Base-by-base conservation (phyloP, 2,329 filamentous ascomycete genomes). In the Alternaria triticimaculans region DNA sequence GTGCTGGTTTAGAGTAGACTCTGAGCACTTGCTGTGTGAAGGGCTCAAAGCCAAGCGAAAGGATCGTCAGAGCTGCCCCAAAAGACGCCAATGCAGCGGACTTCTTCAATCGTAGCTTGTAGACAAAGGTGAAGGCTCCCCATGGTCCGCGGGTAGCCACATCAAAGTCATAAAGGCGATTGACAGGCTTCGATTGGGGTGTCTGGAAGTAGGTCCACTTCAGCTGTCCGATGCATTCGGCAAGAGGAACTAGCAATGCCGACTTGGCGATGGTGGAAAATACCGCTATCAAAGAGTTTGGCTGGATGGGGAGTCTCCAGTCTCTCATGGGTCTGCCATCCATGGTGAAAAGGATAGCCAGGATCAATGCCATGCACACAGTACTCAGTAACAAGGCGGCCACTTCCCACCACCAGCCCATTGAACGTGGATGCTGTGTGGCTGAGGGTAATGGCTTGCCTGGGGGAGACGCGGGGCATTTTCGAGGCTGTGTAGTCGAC, bases 381-480 rank as follows among this genome's bases (percentile, higher is more conserved):
- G 46, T 50, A 3, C 46, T 50, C 46, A 50, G 46, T 12, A 26
- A 9, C 28, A 50, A 50, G 6, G 48, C n/a, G 2, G 37, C 37
- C n/a, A 41, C 37, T 41, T 41, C 37, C 37, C 37, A 41, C 37
- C n/a, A 41, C 37, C 37, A 41, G 37, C 37, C 37, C n/a, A 18
- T 41, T 1, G n/a, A 10, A 41, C 3, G 37, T 2, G 37, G 3
- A 18, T 1, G 15, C 3, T 4, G 8, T 3, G 5, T 6, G 3
- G 9, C 3, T 5, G 3, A 6, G 12, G 33, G 7, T 4, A 18
- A 3, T 6, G 37, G 37, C 37, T 41, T 41, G 0, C 3, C 0
- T 3, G 15, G 37, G 6, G 37, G 37, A 3, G 37, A 41, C 2
- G 25, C 4, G 1, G n/a, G 6, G 2, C 6, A 11, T 4, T 20